Base-by-base conservation (phyloP, 305 asterid genomes). In the Euphrasia arctica region DNA sequence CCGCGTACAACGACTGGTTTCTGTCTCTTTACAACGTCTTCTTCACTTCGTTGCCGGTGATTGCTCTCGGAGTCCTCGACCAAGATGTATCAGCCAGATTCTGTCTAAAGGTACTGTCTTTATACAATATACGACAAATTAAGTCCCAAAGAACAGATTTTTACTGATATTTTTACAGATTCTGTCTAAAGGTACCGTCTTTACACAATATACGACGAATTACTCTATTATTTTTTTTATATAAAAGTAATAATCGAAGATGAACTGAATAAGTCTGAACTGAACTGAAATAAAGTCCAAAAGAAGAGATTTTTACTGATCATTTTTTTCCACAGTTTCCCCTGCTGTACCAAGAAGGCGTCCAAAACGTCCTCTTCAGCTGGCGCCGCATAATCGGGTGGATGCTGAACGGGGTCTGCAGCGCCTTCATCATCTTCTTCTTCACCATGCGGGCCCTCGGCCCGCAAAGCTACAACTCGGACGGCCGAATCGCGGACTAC, bases 1-100 rank as follows among this genome's bases (percentile, higher is more conserved):
- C 97, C 3, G 98, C 96, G 5, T 94, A 94, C 75, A 89, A 94
- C 9, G 99, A 94, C 36, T 94, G 99, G 99, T 94, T 85, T 70
- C 71, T 94, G 72, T 80, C 99, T 54, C 83, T 87, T 42, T 94
- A 85, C 95, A 94, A 94, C 5, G 94, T 94, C 43, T 82, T 91
- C 90, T 94, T 94, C 91, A 83, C 99, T 10, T 83, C 99, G 11
- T 78, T 90, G 45, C 99, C 99, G 0, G 98, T 81, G 36, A 73
- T 94, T 39, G 99, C 99, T 45, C 80, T 94, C 18, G 99, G 99
- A 2, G 93, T 94, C 59, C 85, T 94, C 34, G 99, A 94, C 74
- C 99, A 94, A 69, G 99, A 94, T 66, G 97, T 94, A 31, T 88
- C 99, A 62, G 85, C 99, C 50, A 72, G 93, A 70, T 86, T 74